These are phyloP conservation scores for Pyricularia pennisetigena DNA, from an alignment of 2,329 filamentous ascomycete species.

Conservation along the genomic window DNA sequence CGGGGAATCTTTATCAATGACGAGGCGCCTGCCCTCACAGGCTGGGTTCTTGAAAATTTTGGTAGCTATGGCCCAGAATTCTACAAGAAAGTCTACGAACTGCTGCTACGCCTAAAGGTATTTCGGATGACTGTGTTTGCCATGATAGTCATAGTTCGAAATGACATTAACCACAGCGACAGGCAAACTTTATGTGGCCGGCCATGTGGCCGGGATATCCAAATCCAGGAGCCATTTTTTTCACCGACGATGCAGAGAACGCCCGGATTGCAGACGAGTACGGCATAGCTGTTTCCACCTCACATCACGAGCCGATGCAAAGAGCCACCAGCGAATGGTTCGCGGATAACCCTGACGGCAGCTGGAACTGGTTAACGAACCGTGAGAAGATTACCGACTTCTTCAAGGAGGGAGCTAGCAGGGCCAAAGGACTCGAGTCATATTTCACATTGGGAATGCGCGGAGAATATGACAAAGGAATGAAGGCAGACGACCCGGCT, in stretches of 20 bases:
- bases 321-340: constrained; percentile 46
- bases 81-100: constrained; percentile 60
- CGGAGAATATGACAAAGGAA: constrained; percentile 45
- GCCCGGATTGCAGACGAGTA: constrained; percentile 64
- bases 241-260: constrained; percentile 59
- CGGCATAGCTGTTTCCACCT: constrained; percentile 62
- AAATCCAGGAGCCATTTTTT: constrained; percentile 49
- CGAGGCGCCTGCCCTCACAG: constrained; percentile 54
- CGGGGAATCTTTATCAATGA: constrained; percentile 64
- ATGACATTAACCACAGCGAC: constrained; percentile 51
- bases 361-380: neutral
- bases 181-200: constrained; percentile 70
- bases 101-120: constrained; percentile 57
- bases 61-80: constrained; percentile 37
- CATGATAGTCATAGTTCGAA: constrained; percentile 37
- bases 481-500: constrained; percentile 39
- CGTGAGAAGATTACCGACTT: constrained; percentile 36
- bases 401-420: constrained; percentile 43
- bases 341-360: constrained; percentile 1
- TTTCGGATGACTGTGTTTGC: constrained; percentile 63
- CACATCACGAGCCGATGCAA: constrained; percentile 65
- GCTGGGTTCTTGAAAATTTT: constrained; percentile 18
- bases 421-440: constrained; percentile 46
- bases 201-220: constrained; percentile 33
- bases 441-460: constrained; percentile 52